Base-by-base conservation (phyloP, 805 yeast genomes). In the Deakozyma indianensis region DNA sequence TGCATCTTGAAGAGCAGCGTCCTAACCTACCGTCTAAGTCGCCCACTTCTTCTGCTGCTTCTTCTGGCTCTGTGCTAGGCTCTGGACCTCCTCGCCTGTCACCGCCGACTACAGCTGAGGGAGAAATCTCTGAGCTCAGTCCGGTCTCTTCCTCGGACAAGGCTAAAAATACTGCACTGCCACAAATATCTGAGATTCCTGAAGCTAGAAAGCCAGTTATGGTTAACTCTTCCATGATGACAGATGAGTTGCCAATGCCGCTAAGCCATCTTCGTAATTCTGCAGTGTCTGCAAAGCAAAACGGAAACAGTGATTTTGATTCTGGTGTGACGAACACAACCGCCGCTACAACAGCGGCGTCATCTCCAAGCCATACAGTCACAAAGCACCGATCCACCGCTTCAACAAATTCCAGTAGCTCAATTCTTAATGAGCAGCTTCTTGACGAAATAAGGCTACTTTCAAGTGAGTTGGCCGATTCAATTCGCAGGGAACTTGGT, bases 391-490 rank as follows among this genome's bases (percentile, higher is more conserved):
- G 11, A 23, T 32, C 46, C 21, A 24, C 16, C 24, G 45, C 38
- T 29, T 18, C 43, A 14, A 20, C 18, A 27, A 24, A 23, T 24
- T 49, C 23, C 42, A 45, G 18, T 56, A 54, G 35, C 49, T 53
- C 29, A 49, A 45, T 11, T 11, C 45, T 51, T 44, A 52, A 57
- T 43, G 44, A 43, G 38, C 41, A 51, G 23, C 53, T 62, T 11
- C 50, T 58, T 41, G 58, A 60, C 20, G 67, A 63, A 41, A 50
- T 63, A 20, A 50, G 62, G 15, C 50, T 60, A n/a, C 57, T 63
- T 16, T 56, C 65, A 2, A 50, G 56, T 22, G 68, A 64, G 48
- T 57, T 63, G 22, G 64, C 64, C 11, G 68, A 63, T 47, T 50
- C 65, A 3, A 50, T 59, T 16, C 61, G 66, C 20, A 61, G 67